These are phyloP conservation scores for Candida hispaniensis DNA, from an alignment of 805 yeast genomes.

Conservation along the genomic window DNA sequence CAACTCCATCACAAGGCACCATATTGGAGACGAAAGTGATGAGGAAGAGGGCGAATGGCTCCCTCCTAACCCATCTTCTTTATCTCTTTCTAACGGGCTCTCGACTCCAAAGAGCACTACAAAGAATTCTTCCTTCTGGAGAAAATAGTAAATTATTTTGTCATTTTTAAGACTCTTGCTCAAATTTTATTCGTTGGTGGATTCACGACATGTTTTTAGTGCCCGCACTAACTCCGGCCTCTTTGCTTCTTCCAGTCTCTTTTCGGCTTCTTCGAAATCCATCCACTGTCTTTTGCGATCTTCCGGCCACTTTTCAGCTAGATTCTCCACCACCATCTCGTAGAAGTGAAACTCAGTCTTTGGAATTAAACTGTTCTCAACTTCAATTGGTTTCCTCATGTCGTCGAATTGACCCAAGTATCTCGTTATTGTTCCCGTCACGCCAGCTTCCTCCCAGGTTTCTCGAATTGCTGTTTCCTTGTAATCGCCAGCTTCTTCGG, in stretches of 20 bases:
- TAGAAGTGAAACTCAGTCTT: constrained; percentile 81
- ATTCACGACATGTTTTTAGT: too few species aligned
- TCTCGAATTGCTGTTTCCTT: constrained; percentile 61
- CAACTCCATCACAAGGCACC: constrained; percentile 76
- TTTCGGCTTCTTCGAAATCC: constrained; percentile 26
- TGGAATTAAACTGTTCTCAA: constrained; percentile 38
- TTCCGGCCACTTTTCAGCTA: constrained; percentile 72
- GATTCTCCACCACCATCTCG: constrained; percentile 53
- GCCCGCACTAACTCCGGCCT: constrained; percentile 29
- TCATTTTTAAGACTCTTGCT: too few species aligned
- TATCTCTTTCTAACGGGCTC: too few species aligned
- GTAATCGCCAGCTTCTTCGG: constrained; percentile 28
- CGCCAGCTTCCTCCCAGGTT: constrained; percentile 98
- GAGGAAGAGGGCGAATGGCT: constrained; percentile 39
- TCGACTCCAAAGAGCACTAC: too few species aligned
- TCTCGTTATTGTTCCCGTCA: constrained; percentile 48
- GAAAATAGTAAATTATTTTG: too few species aligned
- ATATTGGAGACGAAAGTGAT: constrained; percentile 43
- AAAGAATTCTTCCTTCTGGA: too few species aligned
- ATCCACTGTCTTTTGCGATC: constrained; percentile 66
- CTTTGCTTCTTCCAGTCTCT: constrained; percentile 26
- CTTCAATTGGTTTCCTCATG: constrained; percentile 38
- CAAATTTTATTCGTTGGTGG: too few species aligned
- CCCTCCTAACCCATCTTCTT: too few species aligned
- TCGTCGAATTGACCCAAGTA: constrained; percentile 62